These are phyloP conservation scores for Fusarium pilosicola DNA, from an alignment of 2,329 filamentous ascomycete species.

Conservation along the genomic window DNA sequence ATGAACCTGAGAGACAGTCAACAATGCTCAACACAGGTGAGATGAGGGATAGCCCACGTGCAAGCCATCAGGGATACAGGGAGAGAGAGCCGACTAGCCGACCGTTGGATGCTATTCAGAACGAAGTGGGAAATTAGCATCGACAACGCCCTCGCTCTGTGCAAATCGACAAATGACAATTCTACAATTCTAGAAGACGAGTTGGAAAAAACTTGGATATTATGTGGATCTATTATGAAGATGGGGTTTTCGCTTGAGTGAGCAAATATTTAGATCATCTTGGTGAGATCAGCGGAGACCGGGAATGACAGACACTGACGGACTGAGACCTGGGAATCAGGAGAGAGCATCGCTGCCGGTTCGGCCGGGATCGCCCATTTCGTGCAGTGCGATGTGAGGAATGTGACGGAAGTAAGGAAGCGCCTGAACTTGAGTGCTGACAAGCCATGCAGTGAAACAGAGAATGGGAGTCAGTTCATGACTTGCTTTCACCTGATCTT, in stretches of 20 bases:
- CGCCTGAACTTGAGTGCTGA: background rate
- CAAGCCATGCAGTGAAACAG: conserved; percentile 16
- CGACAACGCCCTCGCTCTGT: background rate
- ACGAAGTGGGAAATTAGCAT: background rate
- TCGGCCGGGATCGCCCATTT: conserved; percentile 30
- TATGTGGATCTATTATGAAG: conserved; percentile 27
- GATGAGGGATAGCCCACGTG: background rate
- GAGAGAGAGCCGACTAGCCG: background rate
- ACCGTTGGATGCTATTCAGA: background rate
- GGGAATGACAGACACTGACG: background rate
- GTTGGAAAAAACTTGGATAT: conserved; percentile 25
- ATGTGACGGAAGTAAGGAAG: conserved; percentile 26
- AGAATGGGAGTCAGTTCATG: background rate
- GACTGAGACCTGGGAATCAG: background rate
- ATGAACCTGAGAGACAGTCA: background rate
- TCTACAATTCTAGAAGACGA: background rate
- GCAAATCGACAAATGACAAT: background rate
- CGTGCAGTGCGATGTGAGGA: conserved; percentile 19
- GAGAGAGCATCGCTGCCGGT: conserved; percentile 7
- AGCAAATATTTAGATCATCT: conserved; percentile 17
- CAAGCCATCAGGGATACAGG: background rate
- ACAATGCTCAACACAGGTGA: background rate
- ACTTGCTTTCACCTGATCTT: background rate
- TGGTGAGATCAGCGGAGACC: conserved; percentile 17
- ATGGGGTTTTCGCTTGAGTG: conserved; percentile 9